Evolutionary conservation across 1,284 basidiomycete genomes (phyloP).

Genomic region (Trametes pubescens): DNA sequence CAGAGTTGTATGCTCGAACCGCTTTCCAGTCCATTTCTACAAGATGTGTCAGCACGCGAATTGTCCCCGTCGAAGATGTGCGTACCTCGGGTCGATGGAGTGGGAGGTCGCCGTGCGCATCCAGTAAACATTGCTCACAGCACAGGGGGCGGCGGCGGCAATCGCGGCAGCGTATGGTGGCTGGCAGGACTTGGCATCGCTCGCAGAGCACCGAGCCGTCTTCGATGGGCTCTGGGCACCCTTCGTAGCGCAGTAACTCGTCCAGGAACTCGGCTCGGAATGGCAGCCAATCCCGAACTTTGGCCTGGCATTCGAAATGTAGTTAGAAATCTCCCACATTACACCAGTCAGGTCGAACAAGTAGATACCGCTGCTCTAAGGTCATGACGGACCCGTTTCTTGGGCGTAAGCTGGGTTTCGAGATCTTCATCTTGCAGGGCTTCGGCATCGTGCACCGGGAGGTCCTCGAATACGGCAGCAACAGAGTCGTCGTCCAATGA

Average conservation of each 20-base stretch:
- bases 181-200: background rate
- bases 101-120: too few relatives aligned
- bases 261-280: conserved; percentile 27
- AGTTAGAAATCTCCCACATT: background rate
- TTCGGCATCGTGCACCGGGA: background rate
- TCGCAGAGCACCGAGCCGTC: background rate
- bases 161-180: background rate
- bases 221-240: background rate
- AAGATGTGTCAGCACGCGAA: too few relatives aligned
- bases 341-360: background rate
- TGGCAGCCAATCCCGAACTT: background rate
- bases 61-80: too few relatives aligned
- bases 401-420: background rate
- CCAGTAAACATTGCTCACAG: background rate
- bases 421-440: background rate
- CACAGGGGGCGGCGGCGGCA: background rate
- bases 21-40: too few relatives aligned
- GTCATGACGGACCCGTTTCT: background rate
- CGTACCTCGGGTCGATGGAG: too few relatives aligned
- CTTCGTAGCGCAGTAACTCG: conserved; percentile 36
- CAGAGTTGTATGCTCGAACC: too few relatives aligned
- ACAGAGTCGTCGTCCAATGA: background rate
- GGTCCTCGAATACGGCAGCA: background rate
- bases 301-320: background rate
- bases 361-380: background rate